These are phyloP conservation scores for Talaromyces piceae DNA, from an alignment of 2,329 filamentous ascomycete genomes.

Conservation along the genomic window DNA sequence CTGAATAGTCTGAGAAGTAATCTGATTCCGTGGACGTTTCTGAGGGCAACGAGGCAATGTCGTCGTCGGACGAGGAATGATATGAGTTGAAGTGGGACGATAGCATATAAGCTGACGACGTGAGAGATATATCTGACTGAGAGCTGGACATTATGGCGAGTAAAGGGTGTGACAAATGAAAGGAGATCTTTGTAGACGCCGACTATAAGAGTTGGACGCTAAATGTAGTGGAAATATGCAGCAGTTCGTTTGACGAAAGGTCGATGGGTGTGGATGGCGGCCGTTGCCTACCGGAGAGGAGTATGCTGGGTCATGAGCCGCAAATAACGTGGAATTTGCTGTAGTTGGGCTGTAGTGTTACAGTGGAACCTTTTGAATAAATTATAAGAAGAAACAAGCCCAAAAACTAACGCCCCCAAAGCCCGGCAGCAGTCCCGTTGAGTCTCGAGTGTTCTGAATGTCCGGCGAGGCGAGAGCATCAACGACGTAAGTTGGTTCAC, in stretches of 20 bases:
- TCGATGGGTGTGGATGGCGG: neutral
- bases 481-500: constrained; percentile 6
- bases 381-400: neutral
- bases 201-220: neutral
- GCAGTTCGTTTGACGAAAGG: no score
- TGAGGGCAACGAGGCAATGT: constrained; percentile 38
- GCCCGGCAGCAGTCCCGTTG: neutral
- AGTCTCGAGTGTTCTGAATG: neutral
- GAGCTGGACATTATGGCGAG: constrained; percentile 6
- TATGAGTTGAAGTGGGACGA: constrained; percentile 20
- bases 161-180: neutral
- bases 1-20: constrained; percentile 47
- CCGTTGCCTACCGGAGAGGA: constrained; percentile 6
- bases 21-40: constrained; percentile 33
- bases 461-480: neutral
- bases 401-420: neutral
- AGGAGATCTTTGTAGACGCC: neutral
- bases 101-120: constrained; percentile 34
- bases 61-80: constrained; percentile 25
- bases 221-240: neutral
- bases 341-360: neutral
- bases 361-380: no score
- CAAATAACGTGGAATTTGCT: neutral
- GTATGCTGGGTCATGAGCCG: constrained; percentile 8
- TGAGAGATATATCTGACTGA: constrained; percentile 26